Evolutionary conservation across 495 filamentous ascomycete species (phyloP).

Genomic region (Chaetomium cochliodes): DNA sequence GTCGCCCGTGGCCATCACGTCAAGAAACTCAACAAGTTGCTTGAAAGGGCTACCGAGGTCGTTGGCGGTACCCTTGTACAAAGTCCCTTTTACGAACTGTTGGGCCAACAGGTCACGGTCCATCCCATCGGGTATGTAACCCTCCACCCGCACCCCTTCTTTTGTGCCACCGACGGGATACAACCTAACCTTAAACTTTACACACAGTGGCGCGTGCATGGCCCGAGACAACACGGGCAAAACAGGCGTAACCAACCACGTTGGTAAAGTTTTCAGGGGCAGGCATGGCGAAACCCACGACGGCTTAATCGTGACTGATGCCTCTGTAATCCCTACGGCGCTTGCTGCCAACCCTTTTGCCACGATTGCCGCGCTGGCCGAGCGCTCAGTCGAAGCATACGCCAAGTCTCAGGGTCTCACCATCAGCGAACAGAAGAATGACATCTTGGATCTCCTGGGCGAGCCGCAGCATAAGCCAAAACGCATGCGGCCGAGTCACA

Average conservation of each 20-base stretch:
- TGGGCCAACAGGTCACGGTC: constrained; percentile 60
- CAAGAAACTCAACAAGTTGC: constrained; percentile 50
- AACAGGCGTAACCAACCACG: constrained; percentile 62
- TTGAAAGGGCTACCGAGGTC: constrained; percentile 53
- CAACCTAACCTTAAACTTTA: constrained; percentile 19
- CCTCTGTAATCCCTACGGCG: constrained; percentile 61
- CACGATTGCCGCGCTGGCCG: constrained; percentile 66
- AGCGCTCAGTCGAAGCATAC: constrained; percentile 57
- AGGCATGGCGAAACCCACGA: constrained; percentile 49
- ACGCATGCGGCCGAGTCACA: constrained; percentile 18
- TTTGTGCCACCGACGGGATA: constrained; percentile 18
- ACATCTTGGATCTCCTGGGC: constrained; percentile 47
- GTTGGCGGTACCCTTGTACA: constrained; percentile 59
- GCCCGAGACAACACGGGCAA: constrained; percentile 55
- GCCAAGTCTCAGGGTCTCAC: constrained; percentile 40
- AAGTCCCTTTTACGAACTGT: constrained; percentile 54
- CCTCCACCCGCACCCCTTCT: not conserved
- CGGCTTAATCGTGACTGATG: constrained; percentile 63
- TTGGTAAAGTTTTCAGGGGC: constrained; percentile 60
- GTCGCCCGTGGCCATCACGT: constrained; percentile 56
- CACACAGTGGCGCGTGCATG: constrained; percentile 58
- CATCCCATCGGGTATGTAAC: constrained; percentile 60
- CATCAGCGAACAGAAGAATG: constrained; percentile 56
- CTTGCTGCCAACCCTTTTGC: constrained; percentile 68
- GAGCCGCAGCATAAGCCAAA: constrained; percentile 37